These are phyloP conservation scores for Auricularia cornea DNA, from an alignment of 768 basidiomycete species.

Conservation along the genomic window DNA sequence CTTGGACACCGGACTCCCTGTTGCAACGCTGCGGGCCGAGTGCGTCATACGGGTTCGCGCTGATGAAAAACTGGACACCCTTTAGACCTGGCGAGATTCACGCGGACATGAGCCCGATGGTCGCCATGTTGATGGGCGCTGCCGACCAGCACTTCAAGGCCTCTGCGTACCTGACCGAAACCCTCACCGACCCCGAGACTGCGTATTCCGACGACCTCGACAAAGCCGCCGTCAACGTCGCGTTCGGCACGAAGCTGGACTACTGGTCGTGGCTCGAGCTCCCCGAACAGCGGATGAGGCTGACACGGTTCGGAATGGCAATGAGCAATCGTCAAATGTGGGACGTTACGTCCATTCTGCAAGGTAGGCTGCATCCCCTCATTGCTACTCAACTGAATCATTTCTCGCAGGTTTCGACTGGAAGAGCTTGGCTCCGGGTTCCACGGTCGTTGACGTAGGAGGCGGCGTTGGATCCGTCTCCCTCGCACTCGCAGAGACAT, in stretches of 20 bases:
- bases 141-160: constrained; percentile 17
- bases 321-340: constrained; percentile 18
- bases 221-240: constrained; percentile 18
- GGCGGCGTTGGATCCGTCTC: constrained; percentile 13
- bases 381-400: background rate
- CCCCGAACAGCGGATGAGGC: constrained; percentile 19
- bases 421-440: constrained; percentile 7
- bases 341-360: background rate
- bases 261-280: constrained; percentile 21
- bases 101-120: constrained; percentile 13
- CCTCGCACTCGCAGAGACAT: constrained; percentile 5
- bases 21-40: background rate
- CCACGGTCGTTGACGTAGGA: constrained; percentile 17
- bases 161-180: constrained; percentile 15
- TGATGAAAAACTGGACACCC: too few relatives aligned
- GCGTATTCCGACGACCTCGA: constrained; percentile 18
- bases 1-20: constrained; percentile 13
- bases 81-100: constrained; percentile 11
- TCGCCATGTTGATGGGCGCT: constrained; percentile 15
- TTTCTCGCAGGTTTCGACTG: background rate
- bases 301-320: constrained; percentile 23
- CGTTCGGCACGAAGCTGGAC: constrained; percentile 15
- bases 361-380: background rate
- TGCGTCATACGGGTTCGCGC: background rate
- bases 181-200: constrained; percentile 11